These are phyloP conservation scores for Penicillium sp. DNA, from an alignment of 2,329 filamentous ascomycete genomes.

Conservation along the genomic window DNA sequence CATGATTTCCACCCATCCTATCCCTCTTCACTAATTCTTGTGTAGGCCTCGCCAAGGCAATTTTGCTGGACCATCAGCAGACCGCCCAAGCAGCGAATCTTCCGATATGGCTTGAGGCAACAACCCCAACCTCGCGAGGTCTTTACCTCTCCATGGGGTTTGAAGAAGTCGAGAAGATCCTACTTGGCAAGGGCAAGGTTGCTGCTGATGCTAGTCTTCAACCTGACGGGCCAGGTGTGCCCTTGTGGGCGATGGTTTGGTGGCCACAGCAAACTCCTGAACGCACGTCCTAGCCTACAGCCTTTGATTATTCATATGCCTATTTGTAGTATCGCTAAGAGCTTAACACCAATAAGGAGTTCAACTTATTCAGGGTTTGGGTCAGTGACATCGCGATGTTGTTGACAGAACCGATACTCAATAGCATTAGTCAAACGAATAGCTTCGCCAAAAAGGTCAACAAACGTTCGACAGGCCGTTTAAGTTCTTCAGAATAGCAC, in stretches of 20 bases:
- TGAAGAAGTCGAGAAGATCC: constrained; percentile 22
- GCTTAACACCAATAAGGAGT: neutral
- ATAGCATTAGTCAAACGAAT: neutral
- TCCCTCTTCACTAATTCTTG: neutral
- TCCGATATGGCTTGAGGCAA: constrained; percentile 28
- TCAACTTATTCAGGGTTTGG: neutral
- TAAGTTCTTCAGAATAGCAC: too few species aligned
- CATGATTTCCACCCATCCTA: neutral
- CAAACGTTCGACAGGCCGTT: too few species aligned
- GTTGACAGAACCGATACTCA: too few species aligned
- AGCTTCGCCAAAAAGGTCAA: neutral
- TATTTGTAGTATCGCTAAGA: neutral
- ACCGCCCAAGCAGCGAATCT: constrained; percentile 18
- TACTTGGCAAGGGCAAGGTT: constrained; percentile 24
- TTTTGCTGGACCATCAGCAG: constrained; percentile 20
- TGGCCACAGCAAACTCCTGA: constrained; percentile 14
- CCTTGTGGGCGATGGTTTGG: constrained; percentile 29
- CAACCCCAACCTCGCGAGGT: constrained; percentile 15
- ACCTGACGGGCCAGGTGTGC: constrained; percentile 17
- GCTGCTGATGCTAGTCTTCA: constrained; percentile 16
- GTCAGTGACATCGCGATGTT: too few species aligned
- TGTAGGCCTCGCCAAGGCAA: constrained; percentile 23
- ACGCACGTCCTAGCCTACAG: neutral
- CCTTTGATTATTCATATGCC: neutral
- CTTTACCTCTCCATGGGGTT: constrained; percentile 26